These are phyloP conservation scores for Aphanomyces invadans DNA, from an alignment of 352 stramenopile species.

Conservation along the genomic window DNA sequence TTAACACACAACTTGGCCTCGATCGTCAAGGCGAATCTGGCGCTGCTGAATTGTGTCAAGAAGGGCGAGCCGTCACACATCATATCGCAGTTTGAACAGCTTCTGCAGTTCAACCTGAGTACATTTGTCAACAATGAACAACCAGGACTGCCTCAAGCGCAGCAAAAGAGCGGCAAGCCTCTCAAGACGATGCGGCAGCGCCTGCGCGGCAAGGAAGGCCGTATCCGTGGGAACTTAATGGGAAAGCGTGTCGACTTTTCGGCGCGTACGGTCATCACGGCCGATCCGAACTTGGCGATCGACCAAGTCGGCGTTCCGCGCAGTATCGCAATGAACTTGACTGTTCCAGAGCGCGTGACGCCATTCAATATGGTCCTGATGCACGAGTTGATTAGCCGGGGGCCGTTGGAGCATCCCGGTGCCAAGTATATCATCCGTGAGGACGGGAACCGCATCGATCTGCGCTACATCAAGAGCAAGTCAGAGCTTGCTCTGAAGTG, in stretches of 20 bases:
- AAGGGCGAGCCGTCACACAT: constrained; percentile 95
- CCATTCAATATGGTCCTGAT: constrained; percentile 97
- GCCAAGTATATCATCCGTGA: constrained; percentile 98
- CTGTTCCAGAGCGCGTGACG: constrained; percentile 98
- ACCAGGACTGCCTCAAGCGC: constrained; percentile 91
- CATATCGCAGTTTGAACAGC: constrained; percentile 90
- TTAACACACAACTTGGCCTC: constrained; percentile 97
- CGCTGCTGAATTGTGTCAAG: constrained; percentile 89
- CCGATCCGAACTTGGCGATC: constrained; percentile 98
- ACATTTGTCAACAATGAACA: constrained; percentile 99
- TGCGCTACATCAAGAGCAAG: constrained; percentile 97
- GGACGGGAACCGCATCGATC: constrained; percentile 96
- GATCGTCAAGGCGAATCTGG: constrained; percentile 98
- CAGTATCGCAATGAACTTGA: constrained; percentile 98
- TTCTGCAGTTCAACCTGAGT: constrained; percentile 78
- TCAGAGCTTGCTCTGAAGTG: constrained; percentile 92
- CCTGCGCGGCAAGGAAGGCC: constrained; percentile 95
- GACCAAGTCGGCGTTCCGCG: constrained; percentile 98
- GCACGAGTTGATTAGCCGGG: constrained; percentile 93
- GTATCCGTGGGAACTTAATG: constrained; percentile 99
- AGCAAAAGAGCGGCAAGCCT: constrained; percentile 94
- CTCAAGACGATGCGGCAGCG: constrained; percentile 97
- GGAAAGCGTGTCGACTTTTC: constrained; percentile 99
- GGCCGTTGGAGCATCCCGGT: constrained; percentile 93
- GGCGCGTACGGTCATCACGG: constrained; percentile 98